These are phyloP conservation scores for Aspergillus sp. DNA, from an alignment of 2,329 filamentous ascomycete genomes.

Conservation along the genomic window DNA sequence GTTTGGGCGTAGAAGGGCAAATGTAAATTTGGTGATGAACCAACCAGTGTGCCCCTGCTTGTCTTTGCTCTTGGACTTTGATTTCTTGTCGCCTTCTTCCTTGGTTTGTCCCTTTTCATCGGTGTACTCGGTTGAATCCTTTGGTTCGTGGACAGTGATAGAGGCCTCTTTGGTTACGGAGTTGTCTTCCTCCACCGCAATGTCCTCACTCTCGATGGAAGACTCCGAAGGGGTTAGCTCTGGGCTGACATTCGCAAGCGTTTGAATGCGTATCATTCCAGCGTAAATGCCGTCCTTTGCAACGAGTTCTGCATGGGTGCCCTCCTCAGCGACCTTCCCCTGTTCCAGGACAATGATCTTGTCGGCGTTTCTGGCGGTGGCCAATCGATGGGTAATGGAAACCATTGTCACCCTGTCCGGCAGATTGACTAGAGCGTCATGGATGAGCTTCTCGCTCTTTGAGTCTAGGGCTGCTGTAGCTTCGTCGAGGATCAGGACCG, in stretches of 20 bases:
- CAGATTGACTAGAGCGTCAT: slow-evolving; percentile 29
- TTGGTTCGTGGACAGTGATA: too few species aligned
- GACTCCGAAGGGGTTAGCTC: neutral
- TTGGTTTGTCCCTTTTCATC: too few species aligned
- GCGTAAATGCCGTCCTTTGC: slow-evolving; percentile 31
- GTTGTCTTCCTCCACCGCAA: too few species aligned
- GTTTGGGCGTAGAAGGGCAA: neutral
- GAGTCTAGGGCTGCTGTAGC: slow-evolving; percentile 40
- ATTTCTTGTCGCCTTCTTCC: too few species aligned
- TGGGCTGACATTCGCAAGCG: too few species aligned
- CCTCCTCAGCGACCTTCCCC: slow-evolving; percentile 35
- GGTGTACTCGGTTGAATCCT: too few species aligned
- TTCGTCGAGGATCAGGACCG: slow-evolving; percentile 62
- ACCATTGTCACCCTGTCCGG: slow-evolving; percentile 33
- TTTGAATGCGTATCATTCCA: slow-evolving; percentile 11
- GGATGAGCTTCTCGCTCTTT: slow-evolving; percentile 35
- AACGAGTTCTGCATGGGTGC: slow-evolving; percentile 52
- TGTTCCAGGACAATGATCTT: slow-evolving; percentile 39
- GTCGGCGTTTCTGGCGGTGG: slow-evolving; percentile 37
- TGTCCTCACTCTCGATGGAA: neutral
- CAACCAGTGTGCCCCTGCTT: too few species aligned
- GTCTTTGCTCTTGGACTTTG: too few species aligned
- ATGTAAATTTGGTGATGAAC: too few species aligned
- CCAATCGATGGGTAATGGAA: slow-evolving; percentile 38
- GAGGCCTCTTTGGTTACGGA: too few species aligned